Conservation (phyloP, 1,139 yeast genomes). For the Debaryomycetaceae sp. region DNA sequence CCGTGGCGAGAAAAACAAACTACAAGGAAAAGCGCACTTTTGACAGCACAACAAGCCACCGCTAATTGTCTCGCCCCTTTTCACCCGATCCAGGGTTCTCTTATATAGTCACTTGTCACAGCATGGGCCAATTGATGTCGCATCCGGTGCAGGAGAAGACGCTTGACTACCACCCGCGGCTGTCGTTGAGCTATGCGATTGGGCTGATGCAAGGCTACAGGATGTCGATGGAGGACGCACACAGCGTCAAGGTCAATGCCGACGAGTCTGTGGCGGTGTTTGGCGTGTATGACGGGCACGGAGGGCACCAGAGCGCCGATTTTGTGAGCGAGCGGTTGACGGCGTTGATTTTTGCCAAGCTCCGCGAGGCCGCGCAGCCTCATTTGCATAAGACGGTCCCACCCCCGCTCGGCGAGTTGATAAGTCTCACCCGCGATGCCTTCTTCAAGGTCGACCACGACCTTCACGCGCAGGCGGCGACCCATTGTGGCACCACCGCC, state of each 20-base stretch:
- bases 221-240: constrained; percentile 75
- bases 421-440: constrained; percentile 43
- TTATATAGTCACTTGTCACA: constrained; percentile 3
- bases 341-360: constrained; percentile 23
- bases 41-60: neutral
- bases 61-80: no score
- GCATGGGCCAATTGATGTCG: constrained; percentile 73
- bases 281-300: constrained; percentile 81
- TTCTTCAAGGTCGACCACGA: constrained; percentile 57
- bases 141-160: constrained; percentile 72
- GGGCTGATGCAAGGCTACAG: constrained; percentile 83
- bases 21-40: neutral
- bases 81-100: no score
- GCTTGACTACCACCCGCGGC: constrained; percentile 42
- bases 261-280: constrained; percentile 51
- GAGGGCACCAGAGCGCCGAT: constrained; percentile 61
- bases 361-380: constrained; percentile 14
- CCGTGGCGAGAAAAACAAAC: neutral
- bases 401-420: constrained; percentile 12
- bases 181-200: constrained; percentile 51
- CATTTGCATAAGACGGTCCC: neutral
- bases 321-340: constrained; percentile 47
- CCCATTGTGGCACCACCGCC: constrained; percentile 68
- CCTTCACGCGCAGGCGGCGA: constrained; percentile 37
- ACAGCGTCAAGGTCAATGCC: constrained; percentile 42